These are phyloP conservation scores for Ustilago hordei DNA, from an alignment of 1,284 basidiomycete species.

Conservation along the genomic window DNA sequence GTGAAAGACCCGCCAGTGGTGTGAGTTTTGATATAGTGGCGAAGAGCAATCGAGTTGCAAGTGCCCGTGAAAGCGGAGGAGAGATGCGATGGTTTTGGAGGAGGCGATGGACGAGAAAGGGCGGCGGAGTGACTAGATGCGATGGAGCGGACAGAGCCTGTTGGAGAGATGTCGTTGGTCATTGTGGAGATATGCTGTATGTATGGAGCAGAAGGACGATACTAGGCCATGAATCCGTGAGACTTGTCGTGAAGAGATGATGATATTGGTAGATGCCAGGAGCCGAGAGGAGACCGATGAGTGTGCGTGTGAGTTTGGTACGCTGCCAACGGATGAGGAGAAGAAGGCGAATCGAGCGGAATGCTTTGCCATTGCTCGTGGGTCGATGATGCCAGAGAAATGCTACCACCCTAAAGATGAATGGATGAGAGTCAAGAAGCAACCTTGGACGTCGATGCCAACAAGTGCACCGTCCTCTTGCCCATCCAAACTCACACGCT, in stretches of 20 bases:
- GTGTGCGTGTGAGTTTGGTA: not conserved
- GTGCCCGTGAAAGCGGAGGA: slow-evolving; percentile 57
- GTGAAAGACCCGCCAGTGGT: slow-evolving; percentile 48
- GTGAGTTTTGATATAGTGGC: slow-evolving; percentile 53
- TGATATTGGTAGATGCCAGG: not conserved
- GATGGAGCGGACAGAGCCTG: slow-evolving; percentile 26
- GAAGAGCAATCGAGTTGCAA: slow-evolving; percentile 58
- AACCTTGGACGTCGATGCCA: not conserved
- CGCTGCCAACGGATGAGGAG: not conserved
- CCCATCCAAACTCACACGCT: not conserved
- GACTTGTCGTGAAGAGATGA: not conserved
- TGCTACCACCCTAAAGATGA: not conserved
- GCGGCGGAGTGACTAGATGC: slow-evolving; percentile 31
- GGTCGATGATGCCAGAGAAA: not conserved
- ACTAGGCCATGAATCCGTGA: too few species aligned
- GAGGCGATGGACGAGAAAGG: slow-evolving; percentile 47
- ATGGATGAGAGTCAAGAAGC: not conserved
- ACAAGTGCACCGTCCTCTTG: not conserved
- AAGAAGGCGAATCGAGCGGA: not conserved
- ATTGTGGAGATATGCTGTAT: slow-evolving; percentile 8
- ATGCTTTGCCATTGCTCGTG: not conserved
- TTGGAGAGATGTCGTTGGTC: slow-evolving; percentile 15
- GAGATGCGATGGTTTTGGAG: slow-evolving; percentile 58
- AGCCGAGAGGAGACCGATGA: not conserved
- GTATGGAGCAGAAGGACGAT: not conserved